Evolutionary conservation across 2,329 filamentous ascomycete species (phyloP), one percentile per base, ranked within the genome.

Genomic region (Beauveria scarabaeidicola): DNA sequence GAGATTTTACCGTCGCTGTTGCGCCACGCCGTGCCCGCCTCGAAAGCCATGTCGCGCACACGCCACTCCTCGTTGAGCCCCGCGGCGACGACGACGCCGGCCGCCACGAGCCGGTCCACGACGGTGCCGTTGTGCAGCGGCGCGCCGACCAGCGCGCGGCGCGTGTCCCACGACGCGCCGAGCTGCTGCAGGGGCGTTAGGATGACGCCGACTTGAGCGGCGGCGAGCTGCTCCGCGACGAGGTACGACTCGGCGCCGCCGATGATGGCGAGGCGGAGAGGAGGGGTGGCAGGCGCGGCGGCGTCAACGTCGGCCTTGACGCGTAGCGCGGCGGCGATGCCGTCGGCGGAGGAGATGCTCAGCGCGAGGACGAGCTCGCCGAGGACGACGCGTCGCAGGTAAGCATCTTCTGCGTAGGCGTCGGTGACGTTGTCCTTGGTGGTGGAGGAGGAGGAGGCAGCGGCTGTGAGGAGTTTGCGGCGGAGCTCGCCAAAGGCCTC

Each of bases 41-140:
- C 70, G 59, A 88, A 71, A 0, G 77, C 80, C 62, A 88, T 65
- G 62, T 88, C 82, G 32, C 84, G 75, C 3, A 86, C 77, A 55
- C 82, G 67, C 83, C 82, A 88, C 64, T 86, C 82, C 67, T 87
- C 83, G 46, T 79, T 75, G 5, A 85, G 75, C 0, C 84, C 82
- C 25, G 88, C 77, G 0, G 78, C 85, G 1, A 81, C 75, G 3
- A 72, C 67, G 0, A 88, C 85, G 2, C 84, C 85, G 0, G 84
- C 84, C 8, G 78, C 77, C 0, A 85, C 64, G 1, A 89, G 76
- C 13, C 66, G 69, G 62, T 88, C 83, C 5, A 86, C 73, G 0
- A 78, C 78, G 1, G 85, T 88, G 27, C 84, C 84, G 64, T 87
- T 86, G 0, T 84, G 86, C 0, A 88, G 75, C 1, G 86, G 86